Evolutionary conservation across 2,329 filamentous ascomycete species (phyloP), one percentile per base, ranked within the genome.

Genomic region (Berkeleyomyces basicola): DNA sequence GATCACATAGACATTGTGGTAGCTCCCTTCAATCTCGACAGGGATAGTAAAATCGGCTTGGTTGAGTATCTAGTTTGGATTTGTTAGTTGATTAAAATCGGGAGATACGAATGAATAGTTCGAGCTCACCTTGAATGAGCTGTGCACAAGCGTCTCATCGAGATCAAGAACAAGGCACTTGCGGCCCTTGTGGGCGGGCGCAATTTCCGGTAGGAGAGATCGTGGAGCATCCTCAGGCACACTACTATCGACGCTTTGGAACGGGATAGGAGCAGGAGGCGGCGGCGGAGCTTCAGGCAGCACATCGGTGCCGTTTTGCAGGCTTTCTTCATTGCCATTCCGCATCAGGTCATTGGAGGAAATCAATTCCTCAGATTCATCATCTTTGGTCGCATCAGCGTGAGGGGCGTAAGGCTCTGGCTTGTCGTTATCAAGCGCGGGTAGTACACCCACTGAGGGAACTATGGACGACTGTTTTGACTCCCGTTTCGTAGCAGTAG

Each of bases 21-120:
- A 97, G 73, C 96, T 95, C 63, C 93, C 93, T 77, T 99, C 93
- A 67, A 99, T 99, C 71, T 99, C 93, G 39, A 99, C 93, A 0
- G 93, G 93, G 71, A 99, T 97, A 4, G 93, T 99, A 72, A 99
- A 97, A 74, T 99, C 93, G 64, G 93, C 93, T 78, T 97, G 92
- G 70, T 97, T 91, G 55, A 99, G 80, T 68, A 97, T 93, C 91
- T 97, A 70, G 9, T 51, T 40, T 39, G 53, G 11, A 62, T 51
- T 5, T 4, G 51, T 55, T 55, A 55, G 33, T 55, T 31, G 10
- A n/a, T 1, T 3, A 16, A 55, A n/a, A 7, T 0, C 3, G 3
- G 3, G 14, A 40, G 23, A 23, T 58, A 66, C 14, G 39, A 39
- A 36, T 39, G 11, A 10, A 3, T 6, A 9, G 11, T n/a, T 11